These are phyloP conservation scores for Leccinum rimulosum DNA, from an alignment of 768 basidiomycete genomes.

Conservation along the genomic window DNA sequence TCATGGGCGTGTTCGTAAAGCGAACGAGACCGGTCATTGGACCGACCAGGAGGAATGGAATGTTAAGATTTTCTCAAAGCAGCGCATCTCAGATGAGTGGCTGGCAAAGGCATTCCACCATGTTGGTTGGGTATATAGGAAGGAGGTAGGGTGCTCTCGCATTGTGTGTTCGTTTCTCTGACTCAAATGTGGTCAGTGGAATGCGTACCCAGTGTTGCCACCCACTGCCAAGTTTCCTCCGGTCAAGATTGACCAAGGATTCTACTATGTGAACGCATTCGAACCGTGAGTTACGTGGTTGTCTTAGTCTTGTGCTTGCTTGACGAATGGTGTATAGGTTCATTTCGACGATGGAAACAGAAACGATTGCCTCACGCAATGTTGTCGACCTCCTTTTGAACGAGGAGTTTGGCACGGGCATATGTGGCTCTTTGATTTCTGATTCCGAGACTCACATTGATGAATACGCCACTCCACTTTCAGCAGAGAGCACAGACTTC, in stretches of 20 bases:
- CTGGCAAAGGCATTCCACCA: conserved; percentile 64
- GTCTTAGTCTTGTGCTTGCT: neutral
- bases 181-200: conserved; percentile 52
- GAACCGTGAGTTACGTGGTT: conserved; percentile 65
- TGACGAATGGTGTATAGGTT: conserved; percentile 42
- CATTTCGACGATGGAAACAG: conserved; percentile 93
- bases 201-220: conserved; percentile 72
- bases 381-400: conserved; percentile 75
- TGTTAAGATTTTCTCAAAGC: conserved; percentile 86
- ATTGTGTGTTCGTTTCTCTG: neutral
- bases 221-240: conserved; percentile 72
- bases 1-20: conserved; percentile 51
- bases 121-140: conserved; percentile 79
- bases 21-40: conserved; percentile 22
- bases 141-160: conserved; percentile 51
- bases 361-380: conserved; percentile 81
- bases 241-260: conserved; percentile 68
- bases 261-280: conserved; percentile 91
- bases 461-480: conserved; percentile 12
- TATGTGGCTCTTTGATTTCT: conserved; percentile 54
- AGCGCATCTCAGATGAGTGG: conserved; percentile 65
- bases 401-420: conserved; percentile 67
- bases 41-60: conserved; percentile 48
- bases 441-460: conserved; percentile 14
- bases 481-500: conserved; percentile 38